These are phyloP conservation scores for Sphaerostilbella broomeana DNA, from an alignment of 2,329 filamentous ascomycete genomes.

Conservation along the genomic window DNA sequence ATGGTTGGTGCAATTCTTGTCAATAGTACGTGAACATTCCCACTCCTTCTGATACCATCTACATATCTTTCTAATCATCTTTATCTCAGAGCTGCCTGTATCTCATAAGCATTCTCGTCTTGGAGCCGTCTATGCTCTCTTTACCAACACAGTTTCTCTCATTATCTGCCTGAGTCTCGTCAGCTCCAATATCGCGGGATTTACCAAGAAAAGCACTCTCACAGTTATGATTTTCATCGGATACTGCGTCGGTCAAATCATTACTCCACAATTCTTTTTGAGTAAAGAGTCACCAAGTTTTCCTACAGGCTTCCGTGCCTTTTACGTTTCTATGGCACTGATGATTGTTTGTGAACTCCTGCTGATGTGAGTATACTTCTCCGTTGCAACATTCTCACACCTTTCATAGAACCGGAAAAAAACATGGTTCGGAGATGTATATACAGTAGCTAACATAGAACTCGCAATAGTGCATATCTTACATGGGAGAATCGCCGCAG, in stretches of 20 bases:
- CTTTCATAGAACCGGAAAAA: too few species aligned
- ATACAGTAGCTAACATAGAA: too few species aligned
- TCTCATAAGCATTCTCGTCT: neutral
- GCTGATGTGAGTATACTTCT: too few species aligned
- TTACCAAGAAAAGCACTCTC: slow-evolving; percentile 11
- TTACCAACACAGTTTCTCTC: slow-evolving; percentile 14
- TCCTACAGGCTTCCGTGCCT: slow-evolving; percentile 11
- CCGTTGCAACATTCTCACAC: too few species aligned
- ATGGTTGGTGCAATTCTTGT: neutral
- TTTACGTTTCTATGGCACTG: neutral
- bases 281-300: slow-evolving; percentile 6
- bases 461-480: too few species aligned
- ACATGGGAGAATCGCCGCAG: neutral
- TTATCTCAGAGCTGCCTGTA: neutral
- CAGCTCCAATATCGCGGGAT: slow-evolving; percentile 18
- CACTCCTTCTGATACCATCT: too few species aligned
- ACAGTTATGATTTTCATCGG: slow-evolving; percentile 13
- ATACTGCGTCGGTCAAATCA: slow-evolving; percentile 12
- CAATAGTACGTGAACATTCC: too few species aligned
- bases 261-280: slow-evolving; percentile 14
- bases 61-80: neutral
- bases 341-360: neutral
- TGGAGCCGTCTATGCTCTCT: slow-evolving; percentile 6
- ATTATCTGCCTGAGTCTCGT: slow-evolving; percentile 17
- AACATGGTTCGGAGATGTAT: too few species aligned